Base-by-base conservation (phyloP, 2,329 filamentous ascomycete genomes). In the Colletotrichum horii region DNA sequence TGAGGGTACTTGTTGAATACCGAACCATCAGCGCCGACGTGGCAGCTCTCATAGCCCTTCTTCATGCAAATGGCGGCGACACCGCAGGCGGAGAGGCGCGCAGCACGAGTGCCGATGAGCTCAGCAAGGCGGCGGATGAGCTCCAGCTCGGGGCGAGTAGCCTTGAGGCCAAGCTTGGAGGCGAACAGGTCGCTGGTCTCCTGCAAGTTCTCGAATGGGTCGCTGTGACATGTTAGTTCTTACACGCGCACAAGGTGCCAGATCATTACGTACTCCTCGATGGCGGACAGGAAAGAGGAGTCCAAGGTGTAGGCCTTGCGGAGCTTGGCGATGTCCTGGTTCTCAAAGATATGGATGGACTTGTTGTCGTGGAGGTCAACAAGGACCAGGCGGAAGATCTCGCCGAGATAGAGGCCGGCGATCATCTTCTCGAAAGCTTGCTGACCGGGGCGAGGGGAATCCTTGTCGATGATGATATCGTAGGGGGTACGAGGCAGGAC, bases 1-100 rank as follows among this genome's bases (percentile, higher is more conserved):
- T 98, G 94, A 15, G 97, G 97, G 87, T 99, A 99, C 85, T 98
- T 98, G 90, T 98, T 98, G 89, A 99, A 99, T 70, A 99, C 96
- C 22, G 95, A 98, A 48, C 97, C 97, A 83, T 99, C 97, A 67
- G 97, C 97, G 80, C 97, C 97, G 56, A 99, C 97, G 85, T 98
- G 97, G 88, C 95, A 98, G 48, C 91, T 90, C 82, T 94, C 87
- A 85, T 96, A 96, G 79, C 92, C 91, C 91, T 98, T 98, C 93
- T 98, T 98, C 88, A 94, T 97, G 91, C 94, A 96, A 82, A 99
- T 98, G 74, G 96, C 97, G 15, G 96, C 96, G 70, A 99, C 95
- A 86, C 97, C 97, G 82, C 97, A 98, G 30, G 96, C 93, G 19
- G 96, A 98, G 69, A 99, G 91, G 77, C 97, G 95, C 62, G 97